These are phyloP conservation scores for Papiliotrema fonsecae DNA, from an alignment of 1,284 basidiomycete genomes.

Conservation along the genomic window DNA sequence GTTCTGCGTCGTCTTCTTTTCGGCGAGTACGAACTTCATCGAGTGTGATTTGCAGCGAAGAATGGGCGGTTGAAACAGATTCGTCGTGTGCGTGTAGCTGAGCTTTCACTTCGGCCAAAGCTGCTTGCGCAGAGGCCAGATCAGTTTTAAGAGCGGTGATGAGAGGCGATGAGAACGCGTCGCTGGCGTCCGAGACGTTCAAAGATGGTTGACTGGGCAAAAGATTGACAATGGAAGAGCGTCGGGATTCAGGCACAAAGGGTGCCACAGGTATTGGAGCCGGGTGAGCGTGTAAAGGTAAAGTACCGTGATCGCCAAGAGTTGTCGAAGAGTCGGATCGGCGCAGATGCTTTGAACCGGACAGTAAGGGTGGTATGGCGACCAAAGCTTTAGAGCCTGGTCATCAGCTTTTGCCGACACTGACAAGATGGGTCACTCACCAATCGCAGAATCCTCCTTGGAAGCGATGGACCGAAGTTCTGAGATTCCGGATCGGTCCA, in stretches of 20 bases:
- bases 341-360: constrained; percentile 15
- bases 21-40: constrained; percentile 69
- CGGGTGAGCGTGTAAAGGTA: constrained; percentile 44
- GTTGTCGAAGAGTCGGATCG: constrained; percentile 19
- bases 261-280: constrained; percentile 38
- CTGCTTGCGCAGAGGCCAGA: constrained; percentile 62
- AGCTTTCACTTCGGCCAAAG: constrained; percentile 65
- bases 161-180: constrained; percentile 54
- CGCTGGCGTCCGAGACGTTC: constrained; percentile 23
- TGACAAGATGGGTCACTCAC: not conserved
- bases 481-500: constrained; percentile 36
- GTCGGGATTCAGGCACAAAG: constrained; percentile 29
- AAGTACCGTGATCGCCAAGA: constrained; percentile 23
- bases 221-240: constrained; percentile 29
- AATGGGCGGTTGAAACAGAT: constrained; percentile 60
- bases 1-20: constrained; percentile 73
- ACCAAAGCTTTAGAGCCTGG: constrained; percentile 1
- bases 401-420: not conserved
- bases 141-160: constrained; percentile 73
- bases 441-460: constrained; percentile 34
- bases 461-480: constrained; percentile 34
- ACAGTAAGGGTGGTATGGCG: constrained; percentile 3
- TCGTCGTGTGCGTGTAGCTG: constrained; percentile 69
- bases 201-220: constrained; percentile 23
- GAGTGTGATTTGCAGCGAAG: constrained; percentile 65